Evolutionary conservation across 345 rosid species (phyloP), one percentile per base, ranked within the genome.

Genomic region (Salix purpurea): DNA sequence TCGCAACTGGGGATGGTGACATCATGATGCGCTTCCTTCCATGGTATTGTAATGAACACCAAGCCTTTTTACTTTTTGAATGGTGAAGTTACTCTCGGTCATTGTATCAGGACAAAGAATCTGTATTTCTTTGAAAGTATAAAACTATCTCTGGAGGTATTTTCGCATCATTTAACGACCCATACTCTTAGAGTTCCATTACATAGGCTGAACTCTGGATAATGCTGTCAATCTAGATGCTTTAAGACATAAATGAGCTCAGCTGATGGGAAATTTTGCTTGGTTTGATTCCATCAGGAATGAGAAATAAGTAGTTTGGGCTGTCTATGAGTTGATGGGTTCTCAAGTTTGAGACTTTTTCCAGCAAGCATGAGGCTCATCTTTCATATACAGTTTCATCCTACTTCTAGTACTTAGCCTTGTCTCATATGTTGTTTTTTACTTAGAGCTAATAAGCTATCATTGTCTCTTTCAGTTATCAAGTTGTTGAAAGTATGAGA

Each of bases 1-100:
- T 97, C 70, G 99, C 99, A 50, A 93, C 97, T 40, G 99, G 97
- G 65, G 97, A 95, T 70, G 97, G 99, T 2, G 99, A 93, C 85
- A 86, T 90, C 82, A 95, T 95, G 97, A 93, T 95, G 99, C 97
- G 94, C 77, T 95, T 95, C 83, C 91, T 95, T 79, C 97, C 99
- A 42, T 93, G 99, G 99, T 93, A 90, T 67, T 75, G 60, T 62
- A 62, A 56, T 74, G 23, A 70, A 60, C 36, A 42, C 40, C 4
- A 4, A 32, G n/a, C 14, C 19, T 64, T 67, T 73, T 21, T 7
- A 16, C 70, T 28, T 61, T 70, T 6, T 26, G 10, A 50, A 11
- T 23, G 40, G 4, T 19, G n/a, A 32, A 0, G 37, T 67, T 16
- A 18, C 61, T 34, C 40, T 67, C 71, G 30, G 14, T 28, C 56